Evolutionary conservation across 352 stramenopile species (phyloP).

Genomic region (Phytophthora ohioensis): DNA sequence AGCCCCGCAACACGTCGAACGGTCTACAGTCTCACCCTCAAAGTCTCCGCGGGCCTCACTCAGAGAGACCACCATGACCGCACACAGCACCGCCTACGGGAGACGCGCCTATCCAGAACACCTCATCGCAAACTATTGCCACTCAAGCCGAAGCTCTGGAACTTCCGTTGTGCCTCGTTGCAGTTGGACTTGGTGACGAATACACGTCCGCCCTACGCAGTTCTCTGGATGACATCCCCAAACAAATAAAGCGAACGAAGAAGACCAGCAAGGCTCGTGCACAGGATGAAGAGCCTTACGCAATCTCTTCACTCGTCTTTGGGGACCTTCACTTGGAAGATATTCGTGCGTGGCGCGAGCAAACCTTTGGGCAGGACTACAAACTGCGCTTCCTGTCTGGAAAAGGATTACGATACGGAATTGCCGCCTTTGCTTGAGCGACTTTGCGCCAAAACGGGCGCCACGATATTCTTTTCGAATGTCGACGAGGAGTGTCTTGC

Average conservation of each 20-base stretch:
- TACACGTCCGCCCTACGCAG: conserved; percentile 43
- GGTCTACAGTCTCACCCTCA: too few species aligned
- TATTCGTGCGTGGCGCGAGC: conserved; percentile 83
- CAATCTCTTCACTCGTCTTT: conserved; percentile 74
- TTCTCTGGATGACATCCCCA: conserved; percentile 44
- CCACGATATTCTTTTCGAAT: conserved; percentile 65
- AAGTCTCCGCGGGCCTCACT: too few species aligned
- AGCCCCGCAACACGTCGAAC: too few species aligned
- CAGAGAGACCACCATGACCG: too few species aligned
- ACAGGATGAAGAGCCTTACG: neutral
- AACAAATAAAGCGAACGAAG: conserved; percentile 14
- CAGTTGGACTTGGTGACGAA: conserved; percentile 49
- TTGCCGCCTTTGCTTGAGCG: conserved; percentile 71
- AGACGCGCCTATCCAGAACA: conserved; percentile 75
- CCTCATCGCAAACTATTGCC: conserved; percentile 73
- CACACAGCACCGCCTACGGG: too few species aligned
- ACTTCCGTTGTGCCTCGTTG: conserved; percentile 81
- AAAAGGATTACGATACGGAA: conserved; percentile 66
- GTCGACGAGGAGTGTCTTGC: conserved; percentile 45
- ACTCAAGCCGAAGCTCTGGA: conserved; percentile 78
- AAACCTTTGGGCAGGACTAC: conserved; percentile 62
- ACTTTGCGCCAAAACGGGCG: conserved; percentile 54
- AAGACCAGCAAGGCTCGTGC: conserved; percentile 29
- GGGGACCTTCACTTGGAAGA: conserved; percentile 91
- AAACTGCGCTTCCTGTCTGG: conserved; percentile 81